Conservation (phyloP, 2,329 filamentous ascomycete genomes). For the Cordyceps tenuipes region DNA sequence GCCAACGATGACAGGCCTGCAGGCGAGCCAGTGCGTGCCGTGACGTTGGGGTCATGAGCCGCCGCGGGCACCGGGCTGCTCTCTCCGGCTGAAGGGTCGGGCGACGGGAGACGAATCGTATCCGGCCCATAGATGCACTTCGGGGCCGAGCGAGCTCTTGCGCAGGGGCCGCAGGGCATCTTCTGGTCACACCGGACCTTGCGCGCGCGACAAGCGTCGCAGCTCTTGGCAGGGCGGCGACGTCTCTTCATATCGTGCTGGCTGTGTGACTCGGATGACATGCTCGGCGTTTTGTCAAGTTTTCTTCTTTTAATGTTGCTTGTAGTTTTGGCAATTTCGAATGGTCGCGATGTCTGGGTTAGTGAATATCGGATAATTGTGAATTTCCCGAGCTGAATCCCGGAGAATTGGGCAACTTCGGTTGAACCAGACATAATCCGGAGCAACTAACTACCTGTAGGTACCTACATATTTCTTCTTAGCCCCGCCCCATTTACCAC, state of each 20-base stretch:
- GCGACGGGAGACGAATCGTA: background rate
- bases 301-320: no score
- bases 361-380: no score
- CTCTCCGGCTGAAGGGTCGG: background rate
- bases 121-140: constrained; percentile 6
- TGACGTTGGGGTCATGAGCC: background rate
- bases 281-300: no score
- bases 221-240: constrained; percentile 11
- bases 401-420: no score
- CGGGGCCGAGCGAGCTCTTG: background rate
- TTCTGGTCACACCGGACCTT: constrained; percentile 9
- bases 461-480: no score
- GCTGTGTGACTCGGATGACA: no score
- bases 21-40: background rate
- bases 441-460: no score
- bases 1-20: background rate
- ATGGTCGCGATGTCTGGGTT: no score
- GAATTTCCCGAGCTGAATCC: no score
- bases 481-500: no score
- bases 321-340: background rate
- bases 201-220: constrained; percentile 6
- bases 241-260: background rate
- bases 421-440: no score
- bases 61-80: background rate
- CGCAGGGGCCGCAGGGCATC: constrained; percentile 1